Evolutionary conservation across 2,329 filamentous ascomycete genomes (phyloP).

Genomic region (Neonectria hederae): DNA sequence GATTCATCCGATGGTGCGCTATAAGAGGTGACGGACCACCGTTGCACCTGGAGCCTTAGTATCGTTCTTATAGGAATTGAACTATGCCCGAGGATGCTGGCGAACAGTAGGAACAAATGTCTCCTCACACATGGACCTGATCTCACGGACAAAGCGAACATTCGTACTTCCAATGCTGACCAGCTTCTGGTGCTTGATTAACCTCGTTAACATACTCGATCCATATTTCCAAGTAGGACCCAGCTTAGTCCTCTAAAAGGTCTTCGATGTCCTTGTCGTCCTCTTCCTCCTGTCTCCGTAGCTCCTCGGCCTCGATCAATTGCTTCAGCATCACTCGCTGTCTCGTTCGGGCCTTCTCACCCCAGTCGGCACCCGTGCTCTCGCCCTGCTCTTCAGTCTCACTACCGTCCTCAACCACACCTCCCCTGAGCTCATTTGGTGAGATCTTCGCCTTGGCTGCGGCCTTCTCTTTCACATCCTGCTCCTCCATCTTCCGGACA

Average conservation of each 20-base stretch:
- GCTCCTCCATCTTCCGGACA: constrained; percentile 70
- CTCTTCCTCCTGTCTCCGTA: constrained; percentile 68
- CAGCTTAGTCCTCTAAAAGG: constrained; percentile 66
- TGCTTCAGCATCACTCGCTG: constrained; percentile 74
- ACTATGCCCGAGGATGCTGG: background rate
- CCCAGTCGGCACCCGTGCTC: constrained; percentile 68
- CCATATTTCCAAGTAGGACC: background rate
- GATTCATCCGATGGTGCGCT: background rate
- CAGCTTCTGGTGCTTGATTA: constrained; percentile 5
- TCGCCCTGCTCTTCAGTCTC: constrained; percentile 57
- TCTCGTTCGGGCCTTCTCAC: constrained; percentile 74
- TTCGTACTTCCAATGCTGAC: background rate
- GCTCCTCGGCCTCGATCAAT: constrained; percentile 70
- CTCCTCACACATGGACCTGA: background rate
- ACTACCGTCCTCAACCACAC: constrained; percentile 62
- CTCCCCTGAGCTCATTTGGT: constrained; percentile 73
- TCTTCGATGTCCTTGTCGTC: constrained; percentile 81
- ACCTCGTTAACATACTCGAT: constrained; percentile 14
- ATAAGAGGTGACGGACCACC: background rate
- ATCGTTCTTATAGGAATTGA: background rate
- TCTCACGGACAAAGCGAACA: background rate
- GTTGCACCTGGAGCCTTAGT: background rate
- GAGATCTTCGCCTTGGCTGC: constrained; percentile 67
- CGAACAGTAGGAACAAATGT: background rate
- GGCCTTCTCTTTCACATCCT: constrained; percentile 62